A percentile compares a stretch with the other conserved stretches of the same genome.
These are phyloP conservation scores for Candida dajiaensis DNA, from an alignment of 805 yeast genomes.

Conservation along the genomic window DNA sequence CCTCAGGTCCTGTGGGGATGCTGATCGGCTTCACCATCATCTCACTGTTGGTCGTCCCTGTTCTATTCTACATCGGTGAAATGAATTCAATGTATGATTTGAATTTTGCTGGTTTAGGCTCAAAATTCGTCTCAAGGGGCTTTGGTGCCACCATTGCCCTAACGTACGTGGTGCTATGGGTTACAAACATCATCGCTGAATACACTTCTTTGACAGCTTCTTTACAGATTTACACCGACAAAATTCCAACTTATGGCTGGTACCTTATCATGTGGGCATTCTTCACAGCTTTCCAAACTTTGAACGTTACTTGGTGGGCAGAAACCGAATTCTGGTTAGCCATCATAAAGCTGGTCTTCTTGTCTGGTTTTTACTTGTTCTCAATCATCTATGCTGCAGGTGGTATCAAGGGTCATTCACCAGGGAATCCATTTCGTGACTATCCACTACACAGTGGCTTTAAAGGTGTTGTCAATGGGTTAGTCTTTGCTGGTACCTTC, in stretches of 20 bases:
- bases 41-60: slow-evolving; percentile 45
- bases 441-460: slow-evolving; percentile 39
- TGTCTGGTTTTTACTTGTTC: slow-evolving; percentile 45
- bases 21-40: slow-evolving; percentile 45
- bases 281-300: slow-evolving; percentile 43
- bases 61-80: slow-evolving; percentile 54
- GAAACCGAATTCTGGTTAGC: slow-evolving; percentile 53
- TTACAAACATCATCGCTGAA: slow-evolving; percentile 49
- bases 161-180: slow-evolving; percentile 50
- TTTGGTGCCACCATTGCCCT: slow-evolving; percentile 53
- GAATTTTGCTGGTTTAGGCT: slow-evolving; percentile 47
- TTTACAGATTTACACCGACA: slow-evolving; percentile 43
- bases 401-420: slow-evolving; percentile 28
- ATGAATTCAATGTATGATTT: slow-evolving; percentile 47
- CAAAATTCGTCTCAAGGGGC: slow-evolving; percentile 46
- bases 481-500: slow-evolving; percentile 68
- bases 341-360: slow-evolving; percentile 39
- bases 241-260: slow-evolving; percentile 51
- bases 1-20: slow-evolving; percentile 51
- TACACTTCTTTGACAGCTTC: slow-evolving; percentile 48
- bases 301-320: slow-evolving; percentile 51
- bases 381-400: slow-evolving; percentile 43
- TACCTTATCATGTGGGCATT: slow-evolving; percentile 46
- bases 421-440: slow-evolving; percentile 29
- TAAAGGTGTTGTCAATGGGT: slow-evolving; percentile 52